These are phyloP conservation scores for Boletus vinaceobasis DNA, from an alignment of 768 basidiomycete species.

Conservation along the genomic window DNA sequence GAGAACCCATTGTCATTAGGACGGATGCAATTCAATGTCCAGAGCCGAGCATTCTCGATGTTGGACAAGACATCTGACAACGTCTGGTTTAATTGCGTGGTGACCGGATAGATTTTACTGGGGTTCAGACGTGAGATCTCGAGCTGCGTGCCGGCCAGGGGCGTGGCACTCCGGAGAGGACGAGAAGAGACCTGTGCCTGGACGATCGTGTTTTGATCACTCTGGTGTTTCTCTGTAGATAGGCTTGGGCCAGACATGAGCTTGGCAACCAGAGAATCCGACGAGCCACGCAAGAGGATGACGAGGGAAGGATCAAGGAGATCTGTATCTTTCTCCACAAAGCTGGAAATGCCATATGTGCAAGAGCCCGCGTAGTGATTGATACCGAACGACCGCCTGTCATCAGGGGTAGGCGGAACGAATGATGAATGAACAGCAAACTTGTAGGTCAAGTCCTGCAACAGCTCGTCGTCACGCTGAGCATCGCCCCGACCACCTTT, in stretches of 20 bases:
- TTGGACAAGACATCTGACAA: conserved; percentile 45
- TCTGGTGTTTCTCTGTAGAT: conserved; percentile 54
- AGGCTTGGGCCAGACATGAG: conserved; percentile 61
- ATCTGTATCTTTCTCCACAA: conserved; percentile 51
- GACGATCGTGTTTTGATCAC: conserved; percentile 55
- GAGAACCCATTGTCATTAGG: conserved; percentile 63
- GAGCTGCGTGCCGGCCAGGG: conserved; percentile 27
- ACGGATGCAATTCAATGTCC: conserved; percentile 60
- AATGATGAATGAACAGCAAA: conserved; percentile 55
- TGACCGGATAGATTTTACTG: conserved; percentile 52
- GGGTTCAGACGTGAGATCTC: conserved; percentile 46
- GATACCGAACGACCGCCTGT: conserved; percentile 48
- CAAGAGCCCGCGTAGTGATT: conserved; percentile 58
- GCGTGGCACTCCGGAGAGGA: conserved; percentile 49
- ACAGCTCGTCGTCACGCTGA: conserved; percentile 46
- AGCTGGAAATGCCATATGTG: conserved; percentile 48
- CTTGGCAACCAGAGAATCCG: conserved; percentile 54
- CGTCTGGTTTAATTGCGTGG: conserved; percentile 54
- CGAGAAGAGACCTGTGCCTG: conserved; percentile 62
- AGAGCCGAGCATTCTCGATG: conserved; percentile 45
- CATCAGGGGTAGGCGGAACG: conserved; percentile 31
- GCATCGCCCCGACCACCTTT: conserved; percentile 50
- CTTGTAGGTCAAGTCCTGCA: conserved; percentile 46
- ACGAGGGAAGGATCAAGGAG: conserved; percentile 56
- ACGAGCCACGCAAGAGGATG: conserved; percentile 47